Base-by-base conservation (phyloP, 2,329 filamentous ascomycete genomes). In the Ophiostoma triangulosporum region DNA sequence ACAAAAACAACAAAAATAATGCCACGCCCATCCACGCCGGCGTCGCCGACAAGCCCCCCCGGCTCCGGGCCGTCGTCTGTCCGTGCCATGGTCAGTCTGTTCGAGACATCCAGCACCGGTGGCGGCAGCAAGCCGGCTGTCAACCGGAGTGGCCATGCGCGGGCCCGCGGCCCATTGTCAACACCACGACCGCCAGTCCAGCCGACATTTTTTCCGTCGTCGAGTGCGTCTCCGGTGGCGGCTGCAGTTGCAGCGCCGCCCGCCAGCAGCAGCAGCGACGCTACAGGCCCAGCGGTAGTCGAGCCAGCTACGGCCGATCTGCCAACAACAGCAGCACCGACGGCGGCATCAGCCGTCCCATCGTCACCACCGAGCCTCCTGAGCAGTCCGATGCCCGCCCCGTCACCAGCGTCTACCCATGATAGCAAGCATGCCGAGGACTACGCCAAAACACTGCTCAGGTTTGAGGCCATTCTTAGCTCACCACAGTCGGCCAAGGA, bases 11-110 rank as follows among this genome's bases (percentile, higher is more conserved):
- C n/a, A 6, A 22, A 9, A 14, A 24, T 22, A 45, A 45, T 45
- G 40, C 43, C 43, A 14, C 38, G 14, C 45, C 52, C 11, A 36
- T 17, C 15, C n/a, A 35, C 51, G 12, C 49, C 50, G 8, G 9
- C 45, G 1, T 36, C 45, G 45, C 38, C 54, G 1, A 22, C n/a
- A 20, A 50, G 11, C 14, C 48, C 26, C 6, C 2, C 24, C 14
- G 43, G 14, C 3, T 12, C 24, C 43, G 43, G 26, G 24, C 26
- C 48, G 14, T 46, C 43, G 15, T 57, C 56, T 3, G 56, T 57
- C 12, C 53, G 53, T 11, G 50, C 48, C 31, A 55, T 57, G 24
- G 35, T 57, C 38, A 49, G 29, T 27, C 32, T 48, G 53, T 48
- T 57, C 17, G 53, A 55, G 31, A 45, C 22, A 11, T 48, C 36